These are phyloP conservation scores for Rhododendron simsii DNA, from an alignment of 148 eudicot genomes.

Conservation along the genomic window DNA sequence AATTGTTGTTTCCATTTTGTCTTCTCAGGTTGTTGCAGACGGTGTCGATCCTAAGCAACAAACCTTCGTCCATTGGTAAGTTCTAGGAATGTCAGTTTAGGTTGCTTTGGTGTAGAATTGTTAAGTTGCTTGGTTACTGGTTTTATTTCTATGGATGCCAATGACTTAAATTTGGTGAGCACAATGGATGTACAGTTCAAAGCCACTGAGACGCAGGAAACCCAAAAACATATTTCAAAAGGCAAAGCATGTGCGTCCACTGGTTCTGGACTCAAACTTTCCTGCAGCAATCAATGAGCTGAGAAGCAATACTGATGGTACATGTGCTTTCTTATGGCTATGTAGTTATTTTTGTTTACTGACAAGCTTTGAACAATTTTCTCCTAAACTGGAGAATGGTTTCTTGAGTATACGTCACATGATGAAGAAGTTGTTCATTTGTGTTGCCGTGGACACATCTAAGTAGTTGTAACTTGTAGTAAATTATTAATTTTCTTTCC, in stretches of 20 bases:
- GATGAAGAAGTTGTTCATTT: neutral
- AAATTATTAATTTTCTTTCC: neutral
- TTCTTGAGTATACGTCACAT: neutral
- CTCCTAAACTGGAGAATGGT: neutral
- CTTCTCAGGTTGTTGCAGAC: slow-evolving; percentile 53
- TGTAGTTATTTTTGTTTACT: neutral
- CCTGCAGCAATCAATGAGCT: slow-evolving; percentile 46
- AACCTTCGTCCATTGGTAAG: slow-evolving; percentile 70
- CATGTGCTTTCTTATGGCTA: slow-evolving; percentile 5
- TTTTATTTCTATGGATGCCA: neutral
- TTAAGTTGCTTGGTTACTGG: neutral
- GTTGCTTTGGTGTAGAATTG: neutral
- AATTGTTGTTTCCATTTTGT: neutral
- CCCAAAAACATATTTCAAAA: slow-evolving; percentile 29
- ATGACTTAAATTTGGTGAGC: neutral
- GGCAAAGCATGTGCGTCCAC: slow-evolving; percentile 52
- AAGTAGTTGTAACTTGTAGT: neutral
- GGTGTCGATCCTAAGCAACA: slow-evolving; percentile 75
- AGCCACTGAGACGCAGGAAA: slow-evolving; percentile 56
- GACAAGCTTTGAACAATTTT: neutral
- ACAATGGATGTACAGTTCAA: slow-evolving; percentile 41
- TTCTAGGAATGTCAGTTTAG: neutral
- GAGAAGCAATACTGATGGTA: slow-evolving; percentile 68
- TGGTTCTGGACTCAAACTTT: slow-evolving; percentile 47
- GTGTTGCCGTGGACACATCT: neutral